Conservation (phyloP, 495 filamentous ascomycete species). For the Cudoniella acicularis region DNA sequence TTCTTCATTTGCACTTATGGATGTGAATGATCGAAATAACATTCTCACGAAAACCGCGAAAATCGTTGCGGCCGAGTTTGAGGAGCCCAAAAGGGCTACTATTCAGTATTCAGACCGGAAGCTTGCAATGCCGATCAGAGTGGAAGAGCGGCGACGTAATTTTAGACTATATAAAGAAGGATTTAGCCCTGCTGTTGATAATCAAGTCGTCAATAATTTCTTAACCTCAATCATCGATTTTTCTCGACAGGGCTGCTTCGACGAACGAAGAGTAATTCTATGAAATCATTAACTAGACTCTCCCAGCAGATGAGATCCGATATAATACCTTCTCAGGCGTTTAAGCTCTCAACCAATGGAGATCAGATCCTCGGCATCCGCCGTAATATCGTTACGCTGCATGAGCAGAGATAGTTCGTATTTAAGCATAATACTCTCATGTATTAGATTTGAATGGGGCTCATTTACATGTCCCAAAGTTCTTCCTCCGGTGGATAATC, state of each 20-base stretch:
- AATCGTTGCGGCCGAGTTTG: too few species aligned
- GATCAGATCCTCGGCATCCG: neutral
- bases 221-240: too few species aligned
- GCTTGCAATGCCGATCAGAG: too few species aligned
- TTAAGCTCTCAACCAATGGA: neutral
- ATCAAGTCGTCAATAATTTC: too few species aligned
- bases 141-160: too few species aligned
- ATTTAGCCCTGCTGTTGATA: too few species aligned
- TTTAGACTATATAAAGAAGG: too few species aligned
- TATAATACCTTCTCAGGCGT: neutral
- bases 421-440: neutral
- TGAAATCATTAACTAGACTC: neutral
- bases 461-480: slow-evolving; percentile 4
- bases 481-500: slow-evolving; percentile 2
- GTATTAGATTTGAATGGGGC: neutral
- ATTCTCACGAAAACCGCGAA: too few species aligned
- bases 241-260: neutral
- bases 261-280: neutral
- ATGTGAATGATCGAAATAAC: too few species aligned
- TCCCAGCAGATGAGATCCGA: neutral
- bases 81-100: too few species aligned
- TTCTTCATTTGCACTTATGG: too few species aligned
- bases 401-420: neutral
- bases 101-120: too few species aligned
- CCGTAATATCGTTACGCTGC: neutral